Evolutionary conservation across 1,284 basidiomycete genomes (phyloP).

Genomic region (Fistulinella cinereoalba): DNA sequence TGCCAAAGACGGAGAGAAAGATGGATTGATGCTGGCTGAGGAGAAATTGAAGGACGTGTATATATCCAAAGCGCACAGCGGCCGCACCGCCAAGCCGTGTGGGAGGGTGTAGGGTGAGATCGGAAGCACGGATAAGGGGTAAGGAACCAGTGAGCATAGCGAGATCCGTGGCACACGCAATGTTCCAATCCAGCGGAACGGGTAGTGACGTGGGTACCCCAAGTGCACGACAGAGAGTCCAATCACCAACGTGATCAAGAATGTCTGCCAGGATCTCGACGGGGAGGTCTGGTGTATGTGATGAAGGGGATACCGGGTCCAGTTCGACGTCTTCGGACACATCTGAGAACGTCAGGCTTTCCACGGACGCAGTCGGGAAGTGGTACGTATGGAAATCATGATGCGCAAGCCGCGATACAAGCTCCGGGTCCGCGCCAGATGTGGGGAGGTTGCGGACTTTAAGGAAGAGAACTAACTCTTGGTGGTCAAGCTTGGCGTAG

Average conservation of each 20-base stretch:
- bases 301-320: slow-evolving; percentile 21
- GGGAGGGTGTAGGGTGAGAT: slow-evolving; percentile 53
- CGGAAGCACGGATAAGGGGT: slow-evolving; percentile 53
- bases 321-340: slow-evolving; percentile 18
- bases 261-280: slow-evolving; percentile 75
- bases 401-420: slow-evolving; percentile 64
- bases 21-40: slow-evolving; percentile 58
- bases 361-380: slow-evolving; percentile 41
- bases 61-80: slow-evolving; percentile 70
- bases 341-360: slow-evolving; percentile 22
- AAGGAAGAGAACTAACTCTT: slow-evolving; percentile 71
- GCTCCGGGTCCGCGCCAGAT: slow-evolving; percentile 56
- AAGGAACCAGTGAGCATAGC: slow-evolving; percentile 65
- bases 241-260: slow-evolving; percentile 72
- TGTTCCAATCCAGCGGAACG: slow-evolving; percentile 65
- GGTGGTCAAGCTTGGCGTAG: slow-evolving; percentile 62
- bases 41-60: slow-evolving; percentile 70
- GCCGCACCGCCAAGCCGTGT: slow-evolving; percentile 65
- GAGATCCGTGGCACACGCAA: slow-evolving; percentile 63
- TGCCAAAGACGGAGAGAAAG: slow-evolving; percentile 58
- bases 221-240: slow-evolving; percentile 76
- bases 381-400: slow-evolving; percentile 71
- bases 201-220: slow-evolving; percentile 66
- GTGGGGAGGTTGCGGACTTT: slow-evolving; percentile 64
- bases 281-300: slow-evolving; percentile 57